These are phyloP conservation scores for Russula brevipes DNA, from an alignment of 768 basidiomycete genomes.

Conservation along the genomic window DNA sequence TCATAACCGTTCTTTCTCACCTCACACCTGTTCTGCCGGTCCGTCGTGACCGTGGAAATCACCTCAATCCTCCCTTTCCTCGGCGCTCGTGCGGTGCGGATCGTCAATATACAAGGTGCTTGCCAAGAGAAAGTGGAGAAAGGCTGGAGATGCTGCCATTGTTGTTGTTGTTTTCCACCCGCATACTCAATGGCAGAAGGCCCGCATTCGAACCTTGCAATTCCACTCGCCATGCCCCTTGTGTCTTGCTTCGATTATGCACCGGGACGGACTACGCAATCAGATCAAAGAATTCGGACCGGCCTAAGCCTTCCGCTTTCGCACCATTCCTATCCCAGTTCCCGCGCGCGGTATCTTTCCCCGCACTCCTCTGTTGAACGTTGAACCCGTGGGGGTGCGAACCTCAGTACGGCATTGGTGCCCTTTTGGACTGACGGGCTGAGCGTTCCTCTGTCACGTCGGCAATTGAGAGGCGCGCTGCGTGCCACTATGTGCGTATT, in stretches of 20 bases:
- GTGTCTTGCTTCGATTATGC: not conserved
- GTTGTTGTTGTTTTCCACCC: no score
- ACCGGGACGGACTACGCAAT: no score
- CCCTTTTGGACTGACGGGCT: not conserved
- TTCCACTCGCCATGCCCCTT: not conserved
- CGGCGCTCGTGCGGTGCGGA: no score
- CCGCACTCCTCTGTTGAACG: not conserved
- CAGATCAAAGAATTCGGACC: not conserved
- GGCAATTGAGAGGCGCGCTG: not conserved
- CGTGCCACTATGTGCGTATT: not conserved
- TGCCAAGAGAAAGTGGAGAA: no score
- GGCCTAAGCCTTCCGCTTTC: no score
- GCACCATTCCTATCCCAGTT: not conserved
- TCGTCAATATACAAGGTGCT: no score
- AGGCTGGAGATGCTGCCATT: not conserved
- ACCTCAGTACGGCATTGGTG: not conserved
- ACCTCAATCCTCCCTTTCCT: no score
- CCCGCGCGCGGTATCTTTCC: not conserved
- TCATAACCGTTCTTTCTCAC: not conserved
- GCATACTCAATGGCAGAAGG: slow-evolving; percentile 11
- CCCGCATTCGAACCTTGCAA: not conserved
- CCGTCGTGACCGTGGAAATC: no score
- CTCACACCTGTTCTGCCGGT: no score
- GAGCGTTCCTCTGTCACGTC: not conserved
- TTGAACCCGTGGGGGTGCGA: not conserved